phyloP scores from a whole-genome alignment of 192 early-diverging fungal species.

The Podila epigama region DNA sequence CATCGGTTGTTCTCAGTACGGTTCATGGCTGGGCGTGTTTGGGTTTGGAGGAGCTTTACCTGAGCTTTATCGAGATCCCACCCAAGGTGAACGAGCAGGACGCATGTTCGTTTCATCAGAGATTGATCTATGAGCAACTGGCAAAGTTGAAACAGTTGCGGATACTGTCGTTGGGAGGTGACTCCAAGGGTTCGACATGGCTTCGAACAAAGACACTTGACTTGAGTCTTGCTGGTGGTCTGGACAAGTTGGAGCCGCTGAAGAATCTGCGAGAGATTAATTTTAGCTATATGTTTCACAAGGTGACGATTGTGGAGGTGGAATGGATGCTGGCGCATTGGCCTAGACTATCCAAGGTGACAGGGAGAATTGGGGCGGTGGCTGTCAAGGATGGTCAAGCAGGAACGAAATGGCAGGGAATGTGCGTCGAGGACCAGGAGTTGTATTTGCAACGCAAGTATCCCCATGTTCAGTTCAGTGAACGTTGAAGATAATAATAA shows the following conservation, averaged over 20 bases:
- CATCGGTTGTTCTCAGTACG: background rate
- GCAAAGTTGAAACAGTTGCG: conserved; percentile 6
- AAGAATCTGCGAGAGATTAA: conserved; percentile 29
- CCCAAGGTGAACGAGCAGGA: background rate
- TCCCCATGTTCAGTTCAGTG: conserved; percentile 10
- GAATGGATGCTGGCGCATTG: conserved; percentile 37
- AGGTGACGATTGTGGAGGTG: conserved; percentile 29
- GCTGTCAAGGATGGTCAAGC: background rate
- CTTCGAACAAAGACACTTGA: conserved; percentile 7
- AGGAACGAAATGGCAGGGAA: background rate
- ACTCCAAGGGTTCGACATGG: conserved; percentile 18
- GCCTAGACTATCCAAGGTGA: conserved; percentile 24
- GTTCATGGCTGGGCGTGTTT: conserved; percentile 9
- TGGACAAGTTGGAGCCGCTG: conserved; percentile 5
- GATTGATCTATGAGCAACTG: conserved; percentile 8
- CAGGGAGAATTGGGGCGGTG: conserved; percentile 3
- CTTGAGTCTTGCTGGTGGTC: conserved; percentile 6
- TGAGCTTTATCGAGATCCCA: conserved; percentile 7
- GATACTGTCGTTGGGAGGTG: conserved; percentile 13
- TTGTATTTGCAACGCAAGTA: conserved; percentile 23
- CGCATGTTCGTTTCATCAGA: background rate
- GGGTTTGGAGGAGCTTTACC: conserved; percentile 7
- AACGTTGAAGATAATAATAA: too few relatives aligned
- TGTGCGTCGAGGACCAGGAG: conserved; percentile 11
- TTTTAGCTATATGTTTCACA: conserved; percentile 31